phyloP scores from a whole-genome alignment of 2,329 filamentous ascomycete species.

The Neofusicoccum laricinum region DNA sequence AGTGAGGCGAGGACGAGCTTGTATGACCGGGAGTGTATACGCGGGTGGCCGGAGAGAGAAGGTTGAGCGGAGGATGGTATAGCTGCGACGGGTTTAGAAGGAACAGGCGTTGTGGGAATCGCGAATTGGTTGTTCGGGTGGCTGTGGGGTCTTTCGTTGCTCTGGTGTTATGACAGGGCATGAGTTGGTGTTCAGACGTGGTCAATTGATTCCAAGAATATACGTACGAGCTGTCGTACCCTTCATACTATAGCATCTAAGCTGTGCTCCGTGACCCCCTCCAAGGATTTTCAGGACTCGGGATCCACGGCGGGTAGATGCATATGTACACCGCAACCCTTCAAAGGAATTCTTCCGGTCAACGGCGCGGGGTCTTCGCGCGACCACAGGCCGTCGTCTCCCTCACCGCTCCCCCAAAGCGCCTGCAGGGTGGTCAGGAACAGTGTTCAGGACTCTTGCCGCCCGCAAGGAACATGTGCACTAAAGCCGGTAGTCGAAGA shows the following conservation, averaged over 20 bases:
- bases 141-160: neutral
- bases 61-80: neutral
- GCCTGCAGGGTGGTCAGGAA: neutral
- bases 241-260: too few species aligned
- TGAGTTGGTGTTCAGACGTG: neutral
- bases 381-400: neutral
- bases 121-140: neutral
- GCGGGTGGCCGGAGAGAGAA: neutral
- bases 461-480: neutral
- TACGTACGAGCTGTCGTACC: too few species aligned
- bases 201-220: too few species aligned
- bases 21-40: constrained; percentile 5
- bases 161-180: neutral
- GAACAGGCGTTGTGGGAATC: neutral
- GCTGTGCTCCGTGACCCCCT: too few species aligned
- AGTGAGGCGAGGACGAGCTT: neutral
- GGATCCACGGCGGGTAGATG: neutral
- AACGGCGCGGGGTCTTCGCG: neutral
- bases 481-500: neutral
- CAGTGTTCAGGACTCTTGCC: neutral
- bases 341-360: neutral
- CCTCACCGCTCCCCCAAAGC: neutral
- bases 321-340: neutral
- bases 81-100: neutral
- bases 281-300: too few species aligned